Evolutionary conservation across 2,329 filamentous ascomycete species (phyloP).

Genomic region (Paraphaeosphaeria minitans): DNA sequence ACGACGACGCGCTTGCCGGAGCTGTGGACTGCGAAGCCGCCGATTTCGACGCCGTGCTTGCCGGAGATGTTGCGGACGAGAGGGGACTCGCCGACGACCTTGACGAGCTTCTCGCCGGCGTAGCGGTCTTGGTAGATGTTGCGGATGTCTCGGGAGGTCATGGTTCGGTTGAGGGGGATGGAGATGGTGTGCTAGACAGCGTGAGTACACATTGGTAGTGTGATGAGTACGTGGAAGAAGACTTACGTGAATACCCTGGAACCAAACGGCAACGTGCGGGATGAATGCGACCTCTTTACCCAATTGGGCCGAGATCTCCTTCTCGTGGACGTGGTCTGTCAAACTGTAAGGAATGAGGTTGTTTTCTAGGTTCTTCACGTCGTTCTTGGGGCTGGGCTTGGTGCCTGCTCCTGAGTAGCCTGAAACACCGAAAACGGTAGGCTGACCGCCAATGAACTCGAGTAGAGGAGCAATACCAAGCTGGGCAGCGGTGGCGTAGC

Average conservation of each 20-base stretch:
- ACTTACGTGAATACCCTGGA: slow-evolving; percentile 82
- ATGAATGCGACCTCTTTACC: slow-evolving; percentile 79
- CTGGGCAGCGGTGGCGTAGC: slow-evolving; percentile 93
- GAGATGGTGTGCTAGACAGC: slow-evolving; percentile 75
- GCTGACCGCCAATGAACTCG: slow-evolving; percentile 75
- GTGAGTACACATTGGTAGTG: slow-evolving; percentile 1
- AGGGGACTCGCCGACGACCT: slow-evolving; percentile 86
- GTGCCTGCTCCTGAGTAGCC: slow-evolving; percentile 96
- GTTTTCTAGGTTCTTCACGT: slow-evolving; percentile 78
- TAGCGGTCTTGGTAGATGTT: slow-evolving; percentile 96
- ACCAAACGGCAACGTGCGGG: slow-evolving; percentile 95
- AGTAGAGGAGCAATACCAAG: slow-evolving; percentile 84
- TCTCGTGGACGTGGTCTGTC: slow-evolving; percentile 94
- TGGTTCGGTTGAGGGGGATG: slow-evolving; percentile 82
- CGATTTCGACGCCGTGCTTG: slow-evolving; percentile 90
- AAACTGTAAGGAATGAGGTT: slow-evolving; percentile 91
- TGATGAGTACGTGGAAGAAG: background rate
- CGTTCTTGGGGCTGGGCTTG: slow-evolving; percentile 93
- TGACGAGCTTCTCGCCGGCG: slow-evolving; percentile 92
- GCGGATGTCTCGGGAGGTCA: slow-evolving; percentile 90
- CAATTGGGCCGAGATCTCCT: slow-evolving; percentile 82
- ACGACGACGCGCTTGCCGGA: slow-evolving; percentile 91
- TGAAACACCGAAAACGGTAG: slow-evolving; percentile 86
- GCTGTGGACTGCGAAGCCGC: slow-evolving; percentile 91
- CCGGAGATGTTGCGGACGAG: slow-evolving; percentile 82